Conservation (phyloP, 2,329 filamentous ascomycete genomes). For the Trichoderma sp. region DNA sequence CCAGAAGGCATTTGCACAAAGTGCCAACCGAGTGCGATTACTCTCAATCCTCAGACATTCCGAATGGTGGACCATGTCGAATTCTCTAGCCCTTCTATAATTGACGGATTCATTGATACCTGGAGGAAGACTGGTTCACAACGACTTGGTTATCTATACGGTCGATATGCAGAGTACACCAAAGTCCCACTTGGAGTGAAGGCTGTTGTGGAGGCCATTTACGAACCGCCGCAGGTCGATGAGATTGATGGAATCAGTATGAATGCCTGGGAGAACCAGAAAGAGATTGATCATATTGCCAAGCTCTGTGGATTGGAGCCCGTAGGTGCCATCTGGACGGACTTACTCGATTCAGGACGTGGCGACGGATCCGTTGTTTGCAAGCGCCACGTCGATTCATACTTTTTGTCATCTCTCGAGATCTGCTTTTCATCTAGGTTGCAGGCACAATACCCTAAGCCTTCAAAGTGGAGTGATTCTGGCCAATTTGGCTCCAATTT, state of each 20-base stretch:
- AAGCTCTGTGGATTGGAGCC: conserved; percentile 82
- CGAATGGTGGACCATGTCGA: conserved; percentile 99
- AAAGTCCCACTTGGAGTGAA: conserved; percentile 94
- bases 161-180: conserved; percentile 85
- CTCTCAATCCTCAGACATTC: conserved; percentile 87
- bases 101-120: conserved; percentile 88
- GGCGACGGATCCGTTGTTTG: conserved; percentile 87
- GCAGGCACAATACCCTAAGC: conserved; percentile 85
- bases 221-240: conserved; percentile 89
- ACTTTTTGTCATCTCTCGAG: conserved; percentile 90
- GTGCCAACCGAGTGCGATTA: conserved; percentile 96
- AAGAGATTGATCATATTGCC: conserved; percentile 79
- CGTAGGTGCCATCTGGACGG: conserved; percentile 93
- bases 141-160: conserved; percentile 87
- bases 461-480: conserved; percentile 96
- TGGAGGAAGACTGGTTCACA: conserved; percentile 88
- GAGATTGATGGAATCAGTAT: conserved; percentile 88
- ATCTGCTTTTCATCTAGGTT: conserved; percentile 85
- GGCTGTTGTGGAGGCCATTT: conserved; percentile 94
- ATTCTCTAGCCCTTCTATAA: conserved; percentile 81
- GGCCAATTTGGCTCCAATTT: conserved; percentile 95
- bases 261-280: conserved; percentile 82
- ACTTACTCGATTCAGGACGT: conserved; percentile 79
- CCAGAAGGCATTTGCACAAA: conserved; percentile 98
- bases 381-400: conserved; percentile 94